phyloP scores from a whole-genome alignment of 2,329 filamentous ascomycete species.

The Emmonsiellopsis sp. region DNA sequence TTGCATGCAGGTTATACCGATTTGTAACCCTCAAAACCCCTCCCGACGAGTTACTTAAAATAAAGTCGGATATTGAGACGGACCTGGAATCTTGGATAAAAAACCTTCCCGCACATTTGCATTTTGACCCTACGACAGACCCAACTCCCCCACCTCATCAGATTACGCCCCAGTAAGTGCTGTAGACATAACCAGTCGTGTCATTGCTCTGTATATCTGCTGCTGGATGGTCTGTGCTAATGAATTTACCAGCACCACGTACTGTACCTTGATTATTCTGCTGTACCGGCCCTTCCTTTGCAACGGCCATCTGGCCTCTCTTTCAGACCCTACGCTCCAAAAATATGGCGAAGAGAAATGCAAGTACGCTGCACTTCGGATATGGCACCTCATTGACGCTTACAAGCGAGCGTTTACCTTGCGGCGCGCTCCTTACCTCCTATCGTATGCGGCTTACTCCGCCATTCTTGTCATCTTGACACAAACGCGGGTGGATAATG shows the following conservation, averaged over 20 bases:
- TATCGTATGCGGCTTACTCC: slow-evolving; percentile 46
- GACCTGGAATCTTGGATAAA: background rate
- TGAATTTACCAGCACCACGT: background rate
- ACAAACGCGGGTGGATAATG: no score
- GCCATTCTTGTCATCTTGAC: no score
- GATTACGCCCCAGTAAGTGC: background rate
- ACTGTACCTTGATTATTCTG: background rate
- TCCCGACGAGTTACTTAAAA: background rate
- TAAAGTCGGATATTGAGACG: background rate
- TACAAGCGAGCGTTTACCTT: slow-evolving; percentile 34
- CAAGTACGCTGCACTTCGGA: slow-evolving; percentile 14
- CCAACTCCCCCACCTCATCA: background rate
- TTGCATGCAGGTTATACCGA: background rate
- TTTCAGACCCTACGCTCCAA: background rate
- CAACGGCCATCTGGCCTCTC: background rate
- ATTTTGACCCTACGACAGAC: background rate
- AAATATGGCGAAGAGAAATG: background rate
- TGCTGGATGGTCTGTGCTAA: background rate
- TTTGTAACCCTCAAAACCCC: background rate
- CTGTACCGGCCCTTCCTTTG: background rate
- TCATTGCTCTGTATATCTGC: background rate
- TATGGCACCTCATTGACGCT: slow-evolving; percentile 24
- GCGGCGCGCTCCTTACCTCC: slow-evolving; percentile 33
- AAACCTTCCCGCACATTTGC: background rate
- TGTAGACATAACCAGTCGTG: background rate